Percentiles rank a stretch among this genome's conserved stretches.
These are phyloP conservation scores for Acer saccharum DNA, from an alignment of 345 rosid species.

Conservation along the genomic window DNA sequence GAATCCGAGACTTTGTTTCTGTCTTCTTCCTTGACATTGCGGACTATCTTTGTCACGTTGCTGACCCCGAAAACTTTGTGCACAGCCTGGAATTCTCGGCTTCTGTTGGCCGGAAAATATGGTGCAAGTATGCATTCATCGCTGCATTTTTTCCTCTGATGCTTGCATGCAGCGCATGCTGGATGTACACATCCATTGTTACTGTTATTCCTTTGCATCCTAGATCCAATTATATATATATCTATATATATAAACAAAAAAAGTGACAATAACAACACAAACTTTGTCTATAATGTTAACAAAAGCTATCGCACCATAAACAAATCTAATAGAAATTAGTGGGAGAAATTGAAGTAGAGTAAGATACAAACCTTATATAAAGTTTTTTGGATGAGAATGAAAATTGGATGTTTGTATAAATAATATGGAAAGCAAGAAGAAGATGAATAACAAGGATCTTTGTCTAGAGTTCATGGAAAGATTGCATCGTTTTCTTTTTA, in stretches of 20 bases:
- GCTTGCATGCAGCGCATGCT: slow-evolving; percentile 76
- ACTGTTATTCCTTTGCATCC: slow-evolving; percentile 35
- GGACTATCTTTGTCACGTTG: slow-evolving; percentile 58
- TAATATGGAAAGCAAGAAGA: slow-evolving; percentile 21
- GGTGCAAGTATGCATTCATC: slow-evolving; percentile 51
- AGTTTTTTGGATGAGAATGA: slow-evolving; percentile 8
- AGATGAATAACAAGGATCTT: slow-evolving; percentile 20
- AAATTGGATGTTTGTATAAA: slow-evolving; percentile 31
- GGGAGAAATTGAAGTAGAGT: slow-evolving; percentile 8
- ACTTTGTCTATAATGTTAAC: not conserved
- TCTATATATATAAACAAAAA: not conserved
- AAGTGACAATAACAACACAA: not conserved
- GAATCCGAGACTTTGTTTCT: slow-evolving; percentile 55
- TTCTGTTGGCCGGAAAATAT: slow-evolving; percentile 47
- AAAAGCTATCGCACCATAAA: not conserved
- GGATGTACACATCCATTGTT: slow-evolving; percentile 25
- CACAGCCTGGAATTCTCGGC: slow-evolving; percentile 51
- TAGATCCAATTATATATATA: not conserved
- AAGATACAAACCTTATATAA: slow-evolving; percentile 21
- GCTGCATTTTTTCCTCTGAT: slow-evolving; percentile 56
- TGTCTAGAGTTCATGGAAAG: slow-evolving; percentile 39
- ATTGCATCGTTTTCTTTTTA: slow-evolving; percentile 9
- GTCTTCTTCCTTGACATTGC: slow-evolving; percentile 45
- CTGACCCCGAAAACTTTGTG: slow-evolving; percentile 58
- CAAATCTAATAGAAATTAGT: not conserved